These are phyloP conservation scores for Alternaria tenuissima DNA, from an alignment of 2,329 filamentous ascomycete species.

Conservation along the genomic window DNA sequence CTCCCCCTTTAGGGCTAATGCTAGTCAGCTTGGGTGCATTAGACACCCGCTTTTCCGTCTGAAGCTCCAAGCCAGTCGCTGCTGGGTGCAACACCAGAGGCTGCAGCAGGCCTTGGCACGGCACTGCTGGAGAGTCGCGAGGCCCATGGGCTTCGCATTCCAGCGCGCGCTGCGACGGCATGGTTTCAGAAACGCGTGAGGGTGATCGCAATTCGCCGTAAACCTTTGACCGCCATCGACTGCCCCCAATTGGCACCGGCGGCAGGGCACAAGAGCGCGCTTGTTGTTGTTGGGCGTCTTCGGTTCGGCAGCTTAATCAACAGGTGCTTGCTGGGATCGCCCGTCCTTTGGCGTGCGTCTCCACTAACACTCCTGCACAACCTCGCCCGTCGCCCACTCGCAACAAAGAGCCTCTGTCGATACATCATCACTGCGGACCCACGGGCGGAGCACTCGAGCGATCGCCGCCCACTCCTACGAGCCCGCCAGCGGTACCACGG, in stretches of 20 bases:
- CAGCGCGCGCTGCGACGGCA: conserved; percentile 5
- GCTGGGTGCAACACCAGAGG: conserved; percentile 15
- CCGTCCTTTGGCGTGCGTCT: conserved; percentile 20
- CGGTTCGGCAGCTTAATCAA: conserved; percentile 14
- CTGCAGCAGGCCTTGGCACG: conserved; percentile 5
- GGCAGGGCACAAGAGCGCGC: conserved; percentile 1
- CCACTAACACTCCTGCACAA: conserved; percentile 32
- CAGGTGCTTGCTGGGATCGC: conserved; percentile 19
- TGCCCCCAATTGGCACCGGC: not conserved
- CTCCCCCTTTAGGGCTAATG: conserved; percentile 21
- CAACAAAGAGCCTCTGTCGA: conserved; percentile 9
- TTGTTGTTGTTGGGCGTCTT: conserved; percentile 14
- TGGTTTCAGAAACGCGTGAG: not conserved
- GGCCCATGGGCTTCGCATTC: not conserved
- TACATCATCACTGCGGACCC: conserved; percentile 32
- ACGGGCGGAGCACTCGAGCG: conserved; percentile 23
- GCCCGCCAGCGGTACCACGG: conserved; percentile 17
- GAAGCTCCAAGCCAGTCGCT: conserved; percentile 21
- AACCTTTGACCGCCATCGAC: not conserved
- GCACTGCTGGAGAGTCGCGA: conserved; percentile 6
- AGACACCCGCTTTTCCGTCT: conserved; percentile 27
- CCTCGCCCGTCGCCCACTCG: conserved; percentile 10
- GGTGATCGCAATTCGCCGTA: not conserved
- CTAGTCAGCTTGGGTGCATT: conserved; percentile 20
- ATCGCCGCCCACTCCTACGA: conserved; percentile 20